Evolutionary conservation across 1,284 basidiomycete species (phyloP).

Genomic region (Flammula alnicola): DNA sequence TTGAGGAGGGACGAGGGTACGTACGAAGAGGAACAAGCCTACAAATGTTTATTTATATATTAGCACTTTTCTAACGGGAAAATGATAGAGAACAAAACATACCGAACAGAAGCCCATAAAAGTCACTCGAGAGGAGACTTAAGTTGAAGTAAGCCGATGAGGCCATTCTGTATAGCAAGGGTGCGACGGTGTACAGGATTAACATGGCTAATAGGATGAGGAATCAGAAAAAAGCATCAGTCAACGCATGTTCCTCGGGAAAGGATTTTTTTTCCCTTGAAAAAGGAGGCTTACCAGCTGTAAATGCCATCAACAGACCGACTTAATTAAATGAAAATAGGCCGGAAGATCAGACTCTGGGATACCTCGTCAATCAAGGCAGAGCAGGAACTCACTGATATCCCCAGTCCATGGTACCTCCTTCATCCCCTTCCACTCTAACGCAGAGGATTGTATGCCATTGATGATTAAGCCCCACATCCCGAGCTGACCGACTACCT

Average conservation of each 20-base stretch:
- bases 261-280: neutral
- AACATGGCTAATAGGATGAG: constrained; percentile 63
- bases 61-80: constrained; percentile 2
- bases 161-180: constrained; percentile 81
- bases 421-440: constrained; percentile 74
- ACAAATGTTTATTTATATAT: constrained; percentile 4
- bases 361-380: constrained; percentile 2
- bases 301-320: constrained; percentile 78
- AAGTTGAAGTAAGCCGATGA: constrained; percentile 86
- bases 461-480: constrained; percentile 84
- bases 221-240: too few relatives aligned
- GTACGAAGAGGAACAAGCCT: constrained; percentile 73
- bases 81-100: constrained; percentile 31
- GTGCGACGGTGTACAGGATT: constrained; percentile 82
- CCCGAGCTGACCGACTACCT: constrained; percentile 83
- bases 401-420: constrained; percentile 71
- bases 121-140: constrained; percentile 82
- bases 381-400: constrained; percentile 52
- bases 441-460: constrained; percentile 72
- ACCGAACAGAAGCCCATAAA: constrained; percentile 85
- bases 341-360: neutral
- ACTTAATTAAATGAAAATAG: constrained; percentile 52
- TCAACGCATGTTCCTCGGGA: too few relatives aligned
- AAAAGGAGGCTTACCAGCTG: constrained; percentile 50
- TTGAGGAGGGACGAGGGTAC: too few relatives aligned